These are phyloP conservation scores for Ogataea nakhonphanomensis DNA, from an alignment of 805 yeast species.

Conservation along the genomic window DNA sequence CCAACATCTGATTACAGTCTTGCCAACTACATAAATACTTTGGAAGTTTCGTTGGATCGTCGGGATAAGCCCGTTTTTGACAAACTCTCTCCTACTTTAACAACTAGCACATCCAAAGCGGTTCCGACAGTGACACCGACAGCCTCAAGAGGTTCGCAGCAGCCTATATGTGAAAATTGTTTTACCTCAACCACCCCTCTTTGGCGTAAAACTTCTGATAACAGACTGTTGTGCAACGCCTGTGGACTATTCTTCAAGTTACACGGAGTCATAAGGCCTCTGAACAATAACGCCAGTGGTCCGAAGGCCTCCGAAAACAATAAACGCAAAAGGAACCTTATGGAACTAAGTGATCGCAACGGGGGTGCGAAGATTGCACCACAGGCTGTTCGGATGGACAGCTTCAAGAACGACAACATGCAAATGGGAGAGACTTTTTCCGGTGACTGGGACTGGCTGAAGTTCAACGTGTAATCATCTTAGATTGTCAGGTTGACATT, in stretches of 20 bases:
- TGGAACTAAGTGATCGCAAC: conserved; percentile 5
- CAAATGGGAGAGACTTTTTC: conserved; percentile 34
- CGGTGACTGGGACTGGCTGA: conserved; percentile 38
- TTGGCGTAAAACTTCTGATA: conserved; percentile 83
- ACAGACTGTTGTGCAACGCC: conserved; percentile 85
- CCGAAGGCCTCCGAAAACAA: conserved; percentile 12
- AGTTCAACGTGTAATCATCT: conserved; percentile 25
- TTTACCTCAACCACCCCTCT: conserved; percentile 88
- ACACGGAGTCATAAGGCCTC: conserved; percentile 58
- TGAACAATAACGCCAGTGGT: conserved; percentile 16
- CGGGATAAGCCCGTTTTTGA: conserved; percentile 16
- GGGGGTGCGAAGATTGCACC: conserved; percentile 2
- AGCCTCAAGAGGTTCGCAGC: conserved; percentile 10
- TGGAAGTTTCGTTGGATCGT: conserved; percentile 32
- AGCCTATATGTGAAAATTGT: conserved; percentile 74
- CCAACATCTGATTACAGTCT: conserved; percentile 21
- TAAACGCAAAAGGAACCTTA: conserved; percentile 10
- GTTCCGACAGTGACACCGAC: conserved; percentile 11
- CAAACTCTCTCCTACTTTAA: conserved; percentile 14
- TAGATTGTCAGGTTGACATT: conserved; percentile 20
- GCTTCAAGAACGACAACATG: conserved; percentile 20
- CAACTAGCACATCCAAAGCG: conserved; percentile 10
- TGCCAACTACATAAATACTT: conserved; percentile 31
- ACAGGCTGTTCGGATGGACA: conserved; percentile 2
- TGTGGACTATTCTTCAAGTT: conserved; percentile 87